Percentiles rank a stretch among this genome's conserved stretches.
Conservation (phyloP, 1,284 basidiomycete genomes). For the Leccinum subatratum region DNA sequence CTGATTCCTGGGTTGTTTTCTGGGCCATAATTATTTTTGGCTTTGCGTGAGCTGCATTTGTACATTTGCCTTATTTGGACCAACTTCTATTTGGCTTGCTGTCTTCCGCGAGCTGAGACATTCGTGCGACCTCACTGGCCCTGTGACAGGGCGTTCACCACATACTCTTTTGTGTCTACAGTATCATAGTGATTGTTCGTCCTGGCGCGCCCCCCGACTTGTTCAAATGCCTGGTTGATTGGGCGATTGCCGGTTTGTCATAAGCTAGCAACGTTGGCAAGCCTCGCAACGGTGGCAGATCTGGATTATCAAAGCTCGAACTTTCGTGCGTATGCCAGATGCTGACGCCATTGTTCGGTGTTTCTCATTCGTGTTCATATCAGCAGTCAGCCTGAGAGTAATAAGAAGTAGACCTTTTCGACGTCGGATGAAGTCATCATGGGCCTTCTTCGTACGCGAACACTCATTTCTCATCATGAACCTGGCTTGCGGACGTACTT, state of each 20-base stretch:
- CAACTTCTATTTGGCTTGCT: conserved; percentile 11
- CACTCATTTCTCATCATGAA: neutral
- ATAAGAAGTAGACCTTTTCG: conserved; percentile 15
- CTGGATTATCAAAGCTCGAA: conserved; percentile 4
- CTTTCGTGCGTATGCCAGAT: conserved; percentile 4
- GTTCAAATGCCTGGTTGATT: conserved; percentile 8
- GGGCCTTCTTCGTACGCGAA: conserved; percentile 14
- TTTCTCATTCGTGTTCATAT: conserved; percentile 21
- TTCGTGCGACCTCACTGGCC: conserved; percentile 6
- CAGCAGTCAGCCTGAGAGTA: conserved; percentile 12
- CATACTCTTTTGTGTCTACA: neutral
- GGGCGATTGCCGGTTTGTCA: conserved; percentile 7
- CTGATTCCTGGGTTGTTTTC: conserved; percentile 19
- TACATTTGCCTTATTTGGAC: too few relatives aligned
- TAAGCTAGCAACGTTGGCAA: conserved; percentile 2
- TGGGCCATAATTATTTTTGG: too few relatives aligned
- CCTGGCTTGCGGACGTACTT: neutral
- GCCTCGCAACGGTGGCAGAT: conserved; percentile 10
- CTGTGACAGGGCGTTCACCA: neutral
- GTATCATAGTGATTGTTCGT: conserved; percentile 7
- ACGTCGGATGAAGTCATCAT: conserved; percentile 10
- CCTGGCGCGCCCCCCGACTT: conserved; percentile 4
- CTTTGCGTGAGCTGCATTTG: too few relatives aligned
- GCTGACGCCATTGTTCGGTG: conserved; percentile 17
- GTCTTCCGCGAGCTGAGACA: neutral